A percentile compares a stretch with the other conserved stretches of the same genome.
Conservation (phyloP, 306 rosid genomes). For the Trifolium repens region DNA sequence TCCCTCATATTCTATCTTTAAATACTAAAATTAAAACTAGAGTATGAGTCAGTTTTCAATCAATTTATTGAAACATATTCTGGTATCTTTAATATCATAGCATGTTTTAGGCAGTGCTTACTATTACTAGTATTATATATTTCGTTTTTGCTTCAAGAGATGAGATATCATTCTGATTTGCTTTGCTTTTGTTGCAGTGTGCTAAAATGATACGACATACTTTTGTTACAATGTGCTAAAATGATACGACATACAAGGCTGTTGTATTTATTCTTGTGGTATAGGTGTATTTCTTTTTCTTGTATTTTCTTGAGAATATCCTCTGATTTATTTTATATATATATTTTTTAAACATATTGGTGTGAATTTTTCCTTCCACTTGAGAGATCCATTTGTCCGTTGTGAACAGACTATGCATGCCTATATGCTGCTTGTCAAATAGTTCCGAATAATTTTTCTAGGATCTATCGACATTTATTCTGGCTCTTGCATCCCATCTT, state of each 20-base stretch:
- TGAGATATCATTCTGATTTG: conserved; percentile 31
- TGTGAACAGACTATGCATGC: conserved; percentile 12
- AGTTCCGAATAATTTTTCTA: conserved; percentile 14
- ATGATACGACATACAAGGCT: conserved; percentile 47
- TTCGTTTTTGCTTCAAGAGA: conserved; percentile 25
- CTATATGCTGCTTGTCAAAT: not conserved
- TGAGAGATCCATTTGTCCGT: conserved; percentile 29
- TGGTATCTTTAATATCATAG: not conserved
- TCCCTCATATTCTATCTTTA: not conserved
- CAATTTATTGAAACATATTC: not conserved
- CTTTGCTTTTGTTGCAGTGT: conserved; percentile 59
- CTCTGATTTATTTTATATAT: conserved; percentile 30
- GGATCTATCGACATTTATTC: conserved; percentile 14
- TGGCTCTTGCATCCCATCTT: not conserved
- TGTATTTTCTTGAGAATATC: conserved; percentile 41
- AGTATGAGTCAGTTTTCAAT: conserved; percentile 1
- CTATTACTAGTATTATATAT: not conserved
- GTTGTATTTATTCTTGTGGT: conserved; percentile 29
- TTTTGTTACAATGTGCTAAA: conserved; percentile 71
- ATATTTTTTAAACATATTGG: not conserved
- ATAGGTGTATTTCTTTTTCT: conserved; percentile 33
- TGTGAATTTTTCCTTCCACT: conserved; percentile 30
- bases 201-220: conserved; percentile 49
- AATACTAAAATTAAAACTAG: not conserved
- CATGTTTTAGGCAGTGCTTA: not conserved